A percentile compares a stretch with the other conserved stretches of the same genome.
Conservation (phyloP, 1,139 yeast species). For the Magnusiomyces tetraspermus region DNA sequence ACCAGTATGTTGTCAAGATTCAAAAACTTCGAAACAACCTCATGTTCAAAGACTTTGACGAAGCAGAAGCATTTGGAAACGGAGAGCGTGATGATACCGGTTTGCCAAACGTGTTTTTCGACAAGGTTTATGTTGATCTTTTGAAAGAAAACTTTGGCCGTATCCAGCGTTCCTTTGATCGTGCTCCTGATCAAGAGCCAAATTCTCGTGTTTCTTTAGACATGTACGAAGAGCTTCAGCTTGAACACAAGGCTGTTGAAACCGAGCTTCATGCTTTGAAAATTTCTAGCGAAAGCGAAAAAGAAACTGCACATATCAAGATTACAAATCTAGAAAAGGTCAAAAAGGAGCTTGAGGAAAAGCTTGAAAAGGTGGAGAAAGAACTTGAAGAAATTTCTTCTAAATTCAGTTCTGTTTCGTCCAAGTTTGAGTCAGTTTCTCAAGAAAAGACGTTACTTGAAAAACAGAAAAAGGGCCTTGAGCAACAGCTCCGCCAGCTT, state of each 20-base stretch:
- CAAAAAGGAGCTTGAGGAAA: conserved; percentile 15
- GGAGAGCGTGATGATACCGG: conserved; percentile 69
- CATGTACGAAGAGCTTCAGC: conserved; percentile 54
- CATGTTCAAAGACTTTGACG: conserved; percentile 47
- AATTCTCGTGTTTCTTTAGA: conserved; percentile 57
- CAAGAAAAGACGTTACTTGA: conserved; percentile 13
- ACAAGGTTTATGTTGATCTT: conserved; percentile 50
- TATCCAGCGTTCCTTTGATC: conserved; percentile 60
- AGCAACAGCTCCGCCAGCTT: conserved; percentile 13
- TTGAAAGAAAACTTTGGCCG: conserved; percentile 64
- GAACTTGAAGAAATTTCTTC: conserved; percentile 9
- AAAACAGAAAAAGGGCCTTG: conserved; percentile 15
- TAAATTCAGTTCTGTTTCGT: conserved; percentile 13
- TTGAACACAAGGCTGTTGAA: conserved; percentile 34
- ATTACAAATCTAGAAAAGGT: conserved; percentile 18
- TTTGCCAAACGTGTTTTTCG: conserved; percentile 73
- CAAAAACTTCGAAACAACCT: conserved; percentile 59
- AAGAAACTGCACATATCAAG: conserved; percentile 18
- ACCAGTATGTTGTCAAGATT: conserved; percentile 65
- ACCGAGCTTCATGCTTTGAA: conserved; percentile 26
- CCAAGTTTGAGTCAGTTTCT: conserved; percentile 13
- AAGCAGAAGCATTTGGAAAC: conserved; percentile 34
- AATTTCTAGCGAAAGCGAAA: conserved; percentile 16
- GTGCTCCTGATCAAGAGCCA: conserved; percentile 68
- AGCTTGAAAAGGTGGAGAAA: conserved; percentile 16